Evolutionary conservation across 345 rosid species (phyloP), one percentile per base, ranked within the genome.

Genomic region (Hibiscus syriacus): DNA sequence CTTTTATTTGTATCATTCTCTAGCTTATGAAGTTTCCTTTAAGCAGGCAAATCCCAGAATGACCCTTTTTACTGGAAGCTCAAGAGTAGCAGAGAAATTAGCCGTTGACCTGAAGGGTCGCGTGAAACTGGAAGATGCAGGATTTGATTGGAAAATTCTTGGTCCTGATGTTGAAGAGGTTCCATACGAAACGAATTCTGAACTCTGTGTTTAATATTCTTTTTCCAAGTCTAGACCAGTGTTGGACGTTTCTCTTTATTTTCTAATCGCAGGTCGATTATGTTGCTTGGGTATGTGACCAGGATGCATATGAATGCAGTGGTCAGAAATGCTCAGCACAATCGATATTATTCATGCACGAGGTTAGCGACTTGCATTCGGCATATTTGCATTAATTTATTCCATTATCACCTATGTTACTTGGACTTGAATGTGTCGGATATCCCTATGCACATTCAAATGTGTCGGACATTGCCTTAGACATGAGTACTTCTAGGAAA

Each of bases 321-420:
- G 99, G 99, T 68, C 99, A 94, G 81, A 94, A 94, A 77, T 91
- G 99, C 79, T 91, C 96, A 66, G 98, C 96, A 54, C 99, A 94
- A 68, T 94, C 99, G 34, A 86, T 94, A 54, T 81, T 94, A 54
- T 94, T 94, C 83, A 82, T 91, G 76, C 99, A 94, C 27, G 98
- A 91, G 98, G 98, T 94, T 72, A 23, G 89, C 72, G 34, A 55
- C 61, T 73, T 55, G 0, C n/a, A 19, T 69, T 57, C 27, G 10
- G 38, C 9, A 22, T 36, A 2, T 22, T 67, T 16, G 16, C 55
- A 26, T 29, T 29, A n/a, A 9, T 48, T 27, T 49, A n/a, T 25
- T 53, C 22, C 1, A 13, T 10, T 67, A 10, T 12, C 26, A 36
- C 22, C 11, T 9, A 50, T 9, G 23, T 8, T 19, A 50, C 26